These are phyloP conservation scores for Metarhizium rileyi DNA, from an alignment of 2,329 filamentous ascomycete species.

Conservation along the genomic window DNA sequence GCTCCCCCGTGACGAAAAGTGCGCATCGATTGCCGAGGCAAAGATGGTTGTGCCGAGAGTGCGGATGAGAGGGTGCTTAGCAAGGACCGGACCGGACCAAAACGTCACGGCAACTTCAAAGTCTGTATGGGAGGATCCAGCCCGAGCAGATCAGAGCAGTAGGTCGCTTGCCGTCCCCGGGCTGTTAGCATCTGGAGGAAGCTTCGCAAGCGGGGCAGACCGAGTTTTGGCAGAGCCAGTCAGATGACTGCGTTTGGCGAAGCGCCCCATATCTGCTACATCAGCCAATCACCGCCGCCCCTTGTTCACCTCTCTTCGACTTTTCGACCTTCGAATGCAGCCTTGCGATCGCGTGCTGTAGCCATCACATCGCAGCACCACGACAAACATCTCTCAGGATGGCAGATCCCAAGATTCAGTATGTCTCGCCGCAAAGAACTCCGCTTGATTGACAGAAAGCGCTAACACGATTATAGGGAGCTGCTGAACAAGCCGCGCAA, in stretches of 20 bases:
- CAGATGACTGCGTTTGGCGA: constrained; percentile 1
- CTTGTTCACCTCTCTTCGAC: constrained; percentile 20
- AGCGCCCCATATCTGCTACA: not conserved
- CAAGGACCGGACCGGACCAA: not conserved
- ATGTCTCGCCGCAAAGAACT: constrained; percentile 18
- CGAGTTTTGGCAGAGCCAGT: not conserved
- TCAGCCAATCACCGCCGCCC: constrained; percentile 18
- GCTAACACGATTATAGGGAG: constrained; percentile 50
- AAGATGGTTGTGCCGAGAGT: constrained; percentile 10
- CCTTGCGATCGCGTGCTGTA: constrained; percentile 18
- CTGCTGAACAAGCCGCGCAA: constrained; percentile 79
- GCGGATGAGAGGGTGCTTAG: not conserved
- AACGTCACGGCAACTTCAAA: not conserved
- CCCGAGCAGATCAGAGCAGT: not conserved
- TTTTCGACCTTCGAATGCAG: constrained; percentile 19
- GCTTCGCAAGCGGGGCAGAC: constrained; percentile 7
- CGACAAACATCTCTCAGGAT: constrained; percentile 28
- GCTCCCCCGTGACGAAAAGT: constrained; percentile 22
- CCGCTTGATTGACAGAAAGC: not conserved
- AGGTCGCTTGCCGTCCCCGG: constrained; percentile 2
- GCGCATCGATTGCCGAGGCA: constrained; percentile 23
- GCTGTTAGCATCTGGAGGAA: not conserved
- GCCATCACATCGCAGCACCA: constrained; percentile 9
- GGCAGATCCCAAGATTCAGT: constrained; percentile 67
- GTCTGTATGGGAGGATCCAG: not conserved